Percentiles rank a stretch among this genome's conserved stretches.
Conservation (phyloP, 345 rosid species). For the Eucalyptus pauciflora region DNA sequence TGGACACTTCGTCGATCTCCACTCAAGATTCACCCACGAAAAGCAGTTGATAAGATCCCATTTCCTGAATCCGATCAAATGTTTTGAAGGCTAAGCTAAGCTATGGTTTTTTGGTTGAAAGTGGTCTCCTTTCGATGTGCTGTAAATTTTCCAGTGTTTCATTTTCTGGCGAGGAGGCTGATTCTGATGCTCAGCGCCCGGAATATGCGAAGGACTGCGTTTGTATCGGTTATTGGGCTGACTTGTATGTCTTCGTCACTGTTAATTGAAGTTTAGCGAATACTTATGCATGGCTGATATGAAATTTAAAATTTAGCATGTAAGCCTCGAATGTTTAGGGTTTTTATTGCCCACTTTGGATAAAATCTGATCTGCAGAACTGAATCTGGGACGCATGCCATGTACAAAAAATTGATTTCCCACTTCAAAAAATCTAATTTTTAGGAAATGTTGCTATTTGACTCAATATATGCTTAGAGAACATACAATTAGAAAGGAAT, state of each 20-base stretch:
- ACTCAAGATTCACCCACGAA: neutral
- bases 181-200: neutral
- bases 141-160: neutral
- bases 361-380: neutral
- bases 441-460: neutral
- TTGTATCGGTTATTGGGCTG: neutral
- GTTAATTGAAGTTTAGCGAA: neutral
- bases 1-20: constrained; percentile 12
- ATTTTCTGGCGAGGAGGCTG: neutral
- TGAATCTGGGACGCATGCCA: neutral
- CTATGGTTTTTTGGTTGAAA: neutral
- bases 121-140: neutral
- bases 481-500: neutral
- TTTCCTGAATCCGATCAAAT: neutral
- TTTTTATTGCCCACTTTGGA: neutral
- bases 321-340: neutral
- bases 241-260: neutral
- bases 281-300: neutral
- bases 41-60: neutral
- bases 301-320: neutral
- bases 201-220: neutral
- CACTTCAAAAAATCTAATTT: neutral
- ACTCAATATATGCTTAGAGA: neutral
- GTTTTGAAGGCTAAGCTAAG: neutral
- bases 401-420: neutral